These are phyloP conservation scores for Murraya paniculata DNA, from an alignment of 345 rosid species.

Conservation along the genomic window DNA sequence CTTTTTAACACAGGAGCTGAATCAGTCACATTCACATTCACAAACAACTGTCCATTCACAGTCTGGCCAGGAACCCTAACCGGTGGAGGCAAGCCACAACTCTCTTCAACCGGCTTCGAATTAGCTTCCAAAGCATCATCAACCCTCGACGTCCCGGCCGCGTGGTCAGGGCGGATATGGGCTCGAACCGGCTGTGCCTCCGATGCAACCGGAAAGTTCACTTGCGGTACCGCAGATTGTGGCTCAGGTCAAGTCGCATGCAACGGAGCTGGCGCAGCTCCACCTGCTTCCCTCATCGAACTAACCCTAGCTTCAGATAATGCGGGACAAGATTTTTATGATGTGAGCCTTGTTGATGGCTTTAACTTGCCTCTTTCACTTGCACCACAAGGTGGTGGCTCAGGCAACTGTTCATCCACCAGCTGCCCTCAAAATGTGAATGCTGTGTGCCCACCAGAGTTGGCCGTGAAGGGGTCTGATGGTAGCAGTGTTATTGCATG, in stretches of 20 bases:
- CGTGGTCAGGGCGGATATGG: slow-evolving; percentile 56
- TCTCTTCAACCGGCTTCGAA: slow-evolving; percentile 49
- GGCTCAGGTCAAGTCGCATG: slow-evolving; percentile 44
- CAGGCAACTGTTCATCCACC: slow-evolving; percentile 13
- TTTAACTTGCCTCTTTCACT: slow-evolving; percentile 39
- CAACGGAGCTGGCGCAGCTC: slow-evolving; percentile 23
- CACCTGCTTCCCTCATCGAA: slow-evolving; percentile 46
- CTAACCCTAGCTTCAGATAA: slow-evolving; percentile 20
- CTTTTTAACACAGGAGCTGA: slow-evolving; percentile 12
- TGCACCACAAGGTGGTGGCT: slow-evolving; percentile 29
- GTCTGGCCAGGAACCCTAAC: slow-evolving; percentile 49
- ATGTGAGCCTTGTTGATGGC: slow-evolving; percentile 46
- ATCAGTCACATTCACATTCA: slow-evolving; percentile 35
- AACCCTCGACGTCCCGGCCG: slow-evolving; percentile 8
- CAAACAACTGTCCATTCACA: slow-evolving; percentile 46
- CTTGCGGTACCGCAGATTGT: slow-evolving; percentile 48
- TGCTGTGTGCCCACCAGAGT: slow-evolving; percentile 40
- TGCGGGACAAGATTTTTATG: slow-evolving; percentile 37
- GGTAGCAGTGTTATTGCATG: slow-evolving; percentile 35
- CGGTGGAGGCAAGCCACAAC: neutral
- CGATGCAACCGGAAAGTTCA: slow-evolving; percentile 27
- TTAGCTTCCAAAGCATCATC: slow-evolving; percentile 31
- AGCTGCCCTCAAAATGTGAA: slow-evolving; percentile 36
- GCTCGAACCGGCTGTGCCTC: slow-evolving; percentile 44
- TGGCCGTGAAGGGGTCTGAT: slow-evolving; percentile 20